Conservation (phyloP, 495 filamentous ascomycete genomes). For the Aspergillus sclerotioniger region DNA sequence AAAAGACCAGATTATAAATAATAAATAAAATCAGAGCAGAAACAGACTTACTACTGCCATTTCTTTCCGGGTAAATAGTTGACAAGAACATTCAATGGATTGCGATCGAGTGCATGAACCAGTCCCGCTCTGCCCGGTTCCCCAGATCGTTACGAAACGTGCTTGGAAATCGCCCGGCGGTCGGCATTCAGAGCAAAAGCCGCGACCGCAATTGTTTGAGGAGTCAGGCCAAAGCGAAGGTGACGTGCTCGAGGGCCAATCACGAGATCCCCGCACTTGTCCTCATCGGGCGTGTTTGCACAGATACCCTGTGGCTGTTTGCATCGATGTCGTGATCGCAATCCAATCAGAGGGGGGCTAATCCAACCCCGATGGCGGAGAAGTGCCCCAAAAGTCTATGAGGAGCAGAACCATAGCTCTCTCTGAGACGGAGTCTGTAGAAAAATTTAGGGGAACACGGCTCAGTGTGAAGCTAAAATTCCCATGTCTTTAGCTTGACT, state of each 20-base stretch:
- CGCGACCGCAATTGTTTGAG: slow-evolving; percentile 1
- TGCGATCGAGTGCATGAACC: background rate
- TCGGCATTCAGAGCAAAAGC: slow-evolving; percentile 24
- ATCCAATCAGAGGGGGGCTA: slow-evolving; percentile 39
- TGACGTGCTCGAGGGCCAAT: slow-evolving; percentile 37
- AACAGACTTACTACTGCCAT: too few species aligned
- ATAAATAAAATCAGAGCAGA: too few species aligned
- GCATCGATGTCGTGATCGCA: slow-evolving; percentile 52
- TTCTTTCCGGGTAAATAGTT: too few species aligned
- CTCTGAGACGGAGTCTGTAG: slow-evolving; percentile 24
- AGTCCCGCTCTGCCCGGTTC: background rate
- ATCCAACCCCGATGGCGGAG: slow-evolving; percentile 48
- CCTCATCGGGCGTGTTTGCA: slow-evolving; percentile 38
- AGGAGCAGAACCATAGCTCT: slow-evolving; percentile 24
- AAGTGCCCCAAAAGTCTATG: slow-evolving; percentile 20
- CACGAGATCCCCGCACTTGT: slow-evolving; percentile 36
- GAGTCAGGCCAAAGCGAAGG: slow-evolving; percentile 5
- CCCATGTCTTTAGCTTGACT: slow-evolving; percentile 21
- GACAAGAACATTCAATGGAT: background rate
- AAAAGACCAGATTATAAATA: too few species aligned
- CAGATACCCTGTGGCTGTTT: slow-evolving; percentile 21
- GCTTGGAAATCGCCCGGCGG: background rate
- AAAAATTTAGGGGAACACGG: slow-evolving; percentile 21
- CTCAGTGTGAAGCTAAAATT: slow-evolving; percentile 17
- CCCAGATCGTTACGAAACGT: background rate